phyloP scores from a whole-genome alignment of 2,329 filamentous ascomycete species.

The Colletotrichum sp. region DNA sequence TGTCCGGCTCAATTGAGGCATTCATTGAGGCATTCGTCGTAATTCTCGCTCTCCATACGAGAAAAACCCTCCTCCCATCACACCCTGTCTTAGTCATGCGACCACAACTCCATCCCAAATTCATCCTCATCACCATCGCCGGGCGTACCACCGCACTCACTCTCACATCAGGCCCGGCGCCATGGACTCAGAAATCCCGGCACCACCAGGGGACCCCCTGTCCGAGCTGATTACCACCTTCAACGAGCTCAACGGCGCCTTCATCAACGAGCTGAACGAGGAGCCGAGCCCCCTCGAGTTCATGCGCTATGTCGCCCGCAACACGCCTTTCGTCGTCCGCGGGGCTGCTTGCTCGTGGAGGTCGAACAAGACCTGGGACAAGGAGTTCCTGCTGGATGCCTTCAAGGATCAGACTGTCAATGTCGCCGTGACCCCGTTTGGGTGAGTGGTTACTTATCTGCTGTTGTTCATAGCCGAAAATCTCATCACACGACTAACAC shows the following conservation, averaged over 20 bases:
- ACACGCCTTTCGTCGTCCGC: slow-evolving; percentile 76
- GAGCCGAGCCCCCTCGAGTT: slow-evolving; percentile 80
- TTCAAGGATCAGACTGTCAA: slow-evolving; percentile 67
- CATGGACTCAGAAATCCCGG: not conserved
- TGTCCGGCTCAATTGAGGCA: not conserved
- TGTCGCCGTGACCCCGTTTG: slow-evolving; percentile 77
- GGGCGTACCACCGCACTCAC: not conserved
- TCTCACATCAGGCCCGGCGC: not conserved
- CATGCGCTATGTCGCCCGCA: slow-evolving; percentile 76
- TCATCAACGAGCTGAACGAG: slow-evolving; percentile 64
- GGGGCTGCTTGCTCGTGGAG: slow-evolving; percentile 67
- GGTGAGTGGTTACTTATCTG: slow-evolving; percentile 47
- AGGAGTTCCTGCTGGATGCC: slow-evolving; percentile 58
- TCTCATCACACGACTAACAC: not conserved
- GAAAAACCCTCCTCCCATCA: not conserved
- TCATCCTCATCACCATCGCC: not conserved
- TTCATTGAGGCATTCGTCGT: not conserved
- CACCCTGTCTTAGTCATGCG: not conserved
- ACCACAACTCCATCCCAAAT: not conserved
- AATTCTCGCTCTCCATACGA: not conserved
- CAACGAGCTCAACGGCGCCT: slow-evolving; percentile 70
- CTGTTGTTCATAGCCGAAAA: not conserved
- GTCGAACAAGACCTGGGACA: slow-evolving; percentile 67
- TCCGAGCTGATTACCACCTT: slow-evolving; percentile 69
- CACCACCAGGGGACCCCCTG: slow-evolving; percentile 40